Base-by-base conservation (phyloP, 257 asterid genomes). In the Ilex asprella region DNA sequence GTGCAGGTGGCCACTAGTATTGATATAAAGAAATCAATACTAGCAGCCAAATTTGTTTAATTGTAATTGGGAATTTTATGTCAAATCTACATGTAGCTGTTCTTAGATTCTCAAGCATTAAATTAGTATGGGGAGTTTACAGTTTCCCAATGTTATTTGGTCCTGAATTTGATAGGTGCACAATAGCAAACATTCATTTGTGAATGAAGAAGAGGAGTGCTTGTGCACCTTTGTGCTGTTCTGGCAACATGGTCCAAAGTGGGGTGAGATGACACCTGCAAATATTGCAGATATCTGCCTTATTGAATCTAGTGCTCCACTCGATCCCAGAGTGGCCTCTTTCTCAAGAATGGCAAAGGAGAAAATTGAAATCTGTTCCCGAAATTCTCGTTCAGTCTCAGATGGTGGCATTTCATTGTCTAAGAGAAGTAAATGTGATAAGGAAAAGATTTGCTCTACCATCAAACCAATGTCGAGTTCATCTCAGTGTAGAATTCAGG, bases 161-260 rank as follows among this genome's bases (percentile, higher is more conserved):
- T 39, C 56, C 51, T 31, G 7, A 14, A 50, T 39, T 59, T 64
- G 57, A 49, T 56, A 85, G 94, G 87, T 83, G 67, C 55, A 77
- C 64, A 78, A 5, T 41, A 58, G 55, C 72, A 6, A 21, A 13
- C 94, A 86, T 72, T 56, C 71, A 29, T 58, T 75, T 58, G 21
- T 11, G 50, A 71, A 59, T 67, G 82, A 74, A 57, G 86, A 79
- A 63, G 90, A 86, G 69, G 79, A 75, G 71, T 83, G 94, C 60
- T 50, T 27, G 58, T 86, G 88, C 82, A 65, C 69, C n/a, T 86
- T 86, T 69, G 59, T 81, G 31, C 51, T 86, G 27, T 59, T 16
- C 30, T 81, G 90, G 94, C 39, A 64, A 61, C 87, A 86, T 31
- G 90, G 90, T 32, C 86, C 81, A 55, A 79, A 67, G 39, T 41